Evolutionary conservation across 2,329 filamentous ascomycete genomes (phyloP).

Genomic region (Pseudohalonectria lignicola): DNA sequence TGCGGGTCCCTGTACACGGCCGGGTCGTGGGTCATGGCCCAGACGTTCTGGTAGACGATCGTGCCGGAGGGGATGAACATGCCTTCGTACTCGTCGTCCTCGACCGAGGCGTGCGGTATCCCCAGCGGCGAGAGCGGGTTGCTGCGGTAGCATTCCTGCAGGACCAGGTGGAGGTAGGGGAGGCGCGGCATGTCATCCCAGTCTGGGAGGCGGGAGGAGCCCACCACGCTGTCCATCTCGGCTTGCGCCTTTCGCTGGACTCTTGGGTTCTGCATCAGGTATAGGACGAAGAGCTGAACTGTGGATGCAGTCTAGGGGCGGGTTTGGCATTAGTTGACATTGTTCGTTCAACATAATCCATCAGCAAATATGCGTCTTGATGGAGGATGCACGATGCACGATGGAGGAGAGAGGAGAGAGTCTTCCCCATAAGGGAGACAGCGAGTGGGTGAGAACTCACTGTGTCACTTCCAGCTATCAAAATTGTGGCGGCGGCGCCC

Average conservation of each 20-base stretch:
- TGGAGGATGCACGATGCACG: background rate
- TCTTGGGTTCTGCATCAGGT: constrained; percentile 25
- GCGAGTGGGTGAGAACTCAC: constrained; percentile 3
- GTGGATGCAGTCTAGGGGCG: constrained; percentile 14
- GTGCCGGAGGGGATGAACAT: constrained; percentile 32
- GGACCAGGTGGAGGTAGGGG: constrained; percentile 21
- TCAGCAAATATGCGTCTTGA: background rate
- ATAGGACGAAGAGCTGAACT: constrained; percentile 23
- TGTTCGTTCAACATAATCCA: too few species aligned
- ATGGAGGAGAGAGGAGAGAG: too few species aligned
- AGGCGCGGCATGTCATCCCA: constrained; percentile 14
- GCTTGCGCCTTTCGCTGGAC: constrained; percentile 20
- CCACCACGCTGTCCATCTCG: constrained; percentile 24
- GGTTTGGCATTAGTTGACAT: background rate
- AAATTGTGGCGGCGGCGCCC: constrained; percentile 15
- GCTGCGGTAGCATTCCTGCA: constrained; percentile 24
- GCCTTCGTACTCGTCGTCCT: constrained; percentile 28
- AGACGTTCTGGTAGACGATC: constrained; percentile 27
- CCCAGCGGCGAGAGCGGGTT: constrained; percentile 21
- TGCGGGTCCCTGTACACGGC: constrained; percentile 16
- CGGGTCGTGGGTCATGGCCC: constrained; percentile 25
- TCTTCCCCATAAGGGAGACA: too few species aligned
- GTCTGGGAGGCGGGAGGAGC: constrained; percentile 17
- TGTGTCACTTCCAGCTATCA: constrained; percentile 17
- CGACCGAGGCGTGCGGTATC: constrained; percentile 26